Evolutionary conservation across 106 monocot genomes (phyloP).

Genomic region (Dendrobium catenatum): DNA sequence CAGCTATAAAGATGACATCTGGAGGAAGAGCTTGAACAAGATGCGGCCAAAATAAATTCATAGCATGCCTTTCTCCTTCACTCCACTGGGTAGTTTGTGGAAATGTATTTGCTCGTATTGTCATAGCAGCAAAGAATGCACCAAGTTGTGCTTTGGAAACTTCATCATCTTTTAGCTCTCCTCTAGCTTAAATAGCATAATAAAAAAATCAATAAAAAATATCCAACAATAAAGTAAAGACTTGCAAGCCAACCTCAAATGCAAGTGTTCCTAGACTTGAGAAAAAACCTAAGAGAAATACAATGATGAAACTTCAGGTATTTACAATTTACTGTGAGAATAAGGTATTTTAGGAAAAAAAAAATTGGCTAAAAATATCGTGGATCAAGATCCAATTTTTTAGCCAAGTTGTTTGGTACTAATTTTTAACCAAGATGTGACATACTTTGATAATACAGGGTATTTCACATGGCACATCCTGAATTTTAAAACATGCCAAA

Average conservation of each 20-base stretch:
- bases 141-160: constrained; percentile 92
- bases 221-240: background rate
- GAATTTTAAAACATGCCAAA: background rate
- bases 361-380: background rate
- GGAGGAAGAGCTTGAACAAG: constrained; percentile 67
- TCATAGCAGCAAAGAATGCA: constrained; percentile 95
- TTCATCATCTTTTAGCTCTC: constrained; percentile 82
- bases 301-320: background rate
- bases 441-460: background rate
- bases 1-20: constrained; percentile 85
- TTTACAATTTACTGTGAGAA: background rate
- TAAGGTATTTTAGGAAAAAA: too few relatives aligned
- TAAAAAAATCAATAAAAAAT: background rate
- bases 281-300: background rate
- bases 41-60: constrained; percentile 67
- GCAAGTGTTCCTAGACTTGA: background rate
- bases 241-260: background rate
- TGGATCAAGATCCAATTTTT: background rate
- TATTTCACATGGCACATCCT: background rate
- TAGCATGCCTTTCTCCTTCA: constrained; percentile 72
- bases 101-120: constrained; percentile 88
- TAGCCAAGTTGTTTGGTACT: background rate
- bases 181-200: constrained; percentile 40
- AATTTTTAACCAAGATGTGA: background rate
- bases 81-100: constrained; percentile 92